Base-by-base conservation (phyloP, 345 rosid species). In the Citrus sp. region DNA sequence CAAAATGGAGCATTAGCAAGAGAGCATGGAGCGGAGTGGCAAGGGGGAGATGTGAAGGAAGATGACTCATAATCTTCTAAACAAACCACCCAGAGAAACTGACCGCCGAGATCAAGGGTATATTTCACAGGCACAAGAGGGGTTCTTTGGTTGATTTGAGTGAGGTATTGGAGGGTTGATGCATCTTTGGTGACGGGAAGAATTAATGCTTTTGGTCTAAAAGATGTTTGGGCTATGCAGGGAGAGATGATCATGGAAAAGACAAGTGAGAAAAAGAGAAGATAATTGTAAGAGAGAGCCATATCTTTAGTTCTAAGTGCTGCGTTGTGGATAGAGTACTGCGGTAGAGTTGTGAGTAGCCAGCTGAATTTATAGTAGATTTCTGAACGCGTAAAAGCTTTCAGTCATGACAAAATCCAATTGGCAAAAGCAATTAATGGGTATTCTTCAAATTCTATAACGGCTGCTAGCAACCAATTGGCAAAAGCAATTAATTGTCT, bases 91-190 rank as follows among this genome's bases (percentile, higher is more conserved):
- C 62, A 59, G 10, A 59, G 62, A 59, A 59, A 59, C 62, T 21
- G 62, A 59, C 62, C 62, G 9, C 62, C 62, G 8, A 59, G 62
- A 59, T 59, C 62, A 59, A 67, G 79, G 73, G 79, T 55, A 7
- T 66, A 35, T 27, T 56, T 35, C 42, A 65, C 27, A 59, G 79
- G 73, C 2, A 66, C 73, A 0, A 70, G 37, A 40, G 81, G 79
- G 2, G 79, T 78, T 22, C 85, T 79, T 40, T 83, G 85, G 10
- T 76, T 76, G 67, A 83, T 71, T 5, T 71, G 75, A n/a, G 80
- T 76, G 18, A 77, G 3, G 25, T 79, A 76, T 61, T 75, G 85
- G 25, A 22, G 46, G 18, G 80, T 79, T 38, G 70, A 58, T 51
- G 71, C 30, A 38, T 83, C 80, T 76, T 76, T 83, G 7, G 69